Conservation (phyloP, 2,329 filamentous ascomycete genomes). For the Ciborinia camelliae region DNA sequence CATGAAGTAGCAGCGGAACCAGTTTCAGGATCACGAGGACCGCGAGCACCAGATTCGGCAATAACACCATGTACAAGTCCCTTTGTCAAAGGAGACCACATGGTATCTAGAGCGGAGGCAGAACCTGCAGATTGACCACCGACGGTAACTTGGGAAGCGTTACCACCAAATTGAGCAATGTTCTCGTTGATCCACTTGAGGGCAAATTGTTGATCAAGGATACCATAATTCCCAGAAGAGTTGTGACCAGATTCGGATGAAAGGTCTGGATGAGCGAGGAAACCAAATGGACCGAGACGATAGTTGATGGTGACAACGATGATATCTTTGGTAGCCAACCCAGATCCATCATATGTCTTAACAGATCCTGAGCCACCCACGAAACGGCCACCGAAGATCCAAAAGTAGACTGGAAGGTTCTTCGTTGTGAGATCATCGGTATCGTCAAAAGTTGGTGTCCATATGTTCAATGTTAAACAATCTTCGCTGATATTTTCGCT, state of each 20-base stretch:
- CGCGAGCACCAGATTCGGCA: slow-evolving; percentile 37
- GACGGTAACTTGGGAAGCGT: slow-evolving; percentile 62
- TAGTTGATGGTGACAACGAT: slow-evolving; percentile 47
- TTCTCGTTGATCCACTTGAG: too few species aligned
- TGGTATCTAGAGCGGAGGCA: slow-evolving; percentile 29
- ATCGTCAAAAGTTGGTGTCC: too few species aligned
- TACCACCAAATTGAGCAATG: slow-evolving; percentile 61
- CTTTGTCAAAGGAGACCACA: slow-evolving; percentile 32
- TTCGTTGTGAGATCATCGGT: slow-evolving; percentile 19
- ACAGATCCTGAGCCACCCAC: slow-evolving; percentile 40
- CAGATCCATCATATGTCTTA: slow-evolving; percentile 43
- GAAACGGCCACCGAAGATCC: slow-evolving; percentile 44
- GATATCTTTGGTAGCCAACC: slow-evolving; percentile 43
- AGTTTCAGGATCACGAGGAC: slow-evolving; percentile 35
- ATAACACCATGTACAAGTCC: slow-evolving; percentile 35
- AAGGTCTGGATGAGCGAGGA: slow-evolving; percentile 31
- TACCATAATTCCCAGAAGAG: slow-evolving; percentile 60
- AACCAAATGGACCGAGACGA: slow-evolving; percentile 38
- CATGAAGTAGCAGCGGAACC: too few species aligned
- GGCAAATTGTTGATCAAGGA: slow-evolving; percentile 71
- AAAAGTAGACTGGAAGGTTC: slow-evolving; percentile 42
- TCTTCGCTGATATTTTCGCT: background rate
- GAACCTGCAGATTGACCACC: slow-evolving; percentile 63
- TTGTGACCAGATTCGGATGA: slow-evolving; percentile 17
- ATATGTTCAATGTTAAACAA: slow-evolving; percentile 7